Evolutionary conservation across 371 early-diverging fungal genomes (phyloP).

Genomic region (Mucor indicus): DNA sequence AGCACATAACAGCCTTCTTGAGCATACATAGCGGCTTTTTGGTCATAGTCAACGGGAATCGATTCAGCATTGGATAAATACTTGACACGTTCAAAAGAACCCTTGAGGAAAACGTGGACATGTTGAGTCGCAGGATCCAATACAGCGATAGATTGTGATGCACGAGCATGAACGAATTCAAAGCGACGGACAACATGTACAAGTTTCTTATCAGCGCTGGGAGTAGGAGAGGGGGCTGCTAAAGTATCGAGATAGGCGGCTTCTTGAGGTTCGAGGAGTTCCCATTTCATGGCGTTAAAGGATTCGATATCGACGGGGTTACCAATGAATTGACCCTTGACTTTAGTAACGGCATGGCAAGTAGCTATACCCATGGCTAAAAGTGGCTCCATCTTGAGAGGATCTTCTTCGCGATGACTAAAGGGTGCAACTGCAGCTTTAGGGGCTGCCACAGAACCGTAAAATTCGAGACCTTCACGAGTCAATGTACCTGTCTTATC

Average conservation of each 20-base stretch:
- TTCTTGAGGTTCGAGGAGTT: conserved; percentile 14
- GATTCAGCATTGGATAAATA: conserved; percentile 44
- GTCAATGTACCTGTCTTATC: conserved; percentile 88
- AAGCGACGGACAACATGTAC: conserved; percentile 69
- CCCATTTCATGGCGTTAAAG: conserved; percentile 28
- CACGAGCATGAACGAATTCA: conserved; percentile 87
- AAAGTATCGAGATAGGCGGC: conserved; percentile 23
- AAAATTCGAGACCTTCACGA: conserved; percentile 71
- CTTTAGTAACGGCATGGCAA: conserved; percentile 76
- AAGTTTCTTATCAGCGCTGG: conserved; percentile 14
- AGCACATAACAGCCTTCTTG: conserved; percentile 82
- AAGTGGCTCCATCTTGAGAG: conserved; percentile 41
- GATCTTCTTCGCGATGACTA: conserved; percentile 24
- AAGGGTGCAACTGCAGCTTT: conserved; percentile 12
- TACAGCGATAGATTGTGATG: conserved; percentile 82
- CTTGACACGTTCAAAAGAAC: conserved; percentile 77
- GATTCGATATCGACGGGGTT: conserved; percentile 86
- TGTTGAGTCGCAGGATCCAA: conserved; percentile 48
- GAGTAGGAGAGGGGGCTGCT: conserved; percentile 9
- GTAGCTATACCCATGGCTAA: conserved; percentile 52
- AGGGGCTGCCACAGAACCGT: conserved; percentile 23
- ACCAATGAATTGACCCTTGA: conserved; percentile 69
- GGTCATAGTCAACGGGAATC: conserved; percentile 65
- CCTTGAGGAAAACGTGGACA: conserved; percentile 72
- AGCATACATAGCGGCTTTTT: conserved; percentile 58